Evolutionary conservation across 805 yeast genomes (phyloP).

Genomic region (Candida sonorensis): DNA sequence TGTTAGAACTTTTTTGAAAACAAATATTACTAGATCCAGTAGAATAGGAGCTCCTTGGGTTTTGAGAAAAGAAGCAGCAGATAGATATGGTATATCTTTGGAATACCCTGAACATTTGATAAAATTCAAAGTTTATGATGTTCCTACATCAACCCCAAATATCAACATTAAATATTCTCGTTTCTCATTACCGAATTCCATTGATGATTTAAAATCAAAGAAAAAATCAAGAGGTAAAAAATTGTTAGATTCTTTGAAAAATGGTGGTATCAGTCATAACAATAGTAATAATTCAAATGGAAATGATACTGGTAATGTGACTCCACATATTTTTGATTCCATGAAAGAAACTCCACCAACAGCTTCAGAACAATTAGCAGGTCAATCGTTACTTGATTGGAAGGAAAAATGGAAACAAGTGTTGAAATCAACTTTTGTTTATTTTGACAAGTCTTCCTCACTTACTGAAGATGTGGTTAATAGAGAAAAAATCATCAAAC

Average conservation of each 20-base stretch:
- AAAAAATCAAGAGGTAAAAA: no score
- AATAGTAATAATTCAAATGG: no score
- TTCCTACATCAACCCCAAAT: constrained; percentile 1
- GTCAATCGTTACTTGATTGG: constrained; percentile 43
- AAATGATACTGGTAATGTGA: no score
- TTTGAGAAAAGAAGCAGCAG: constrained; percentile 71
- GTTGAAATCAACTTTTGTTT: constrained; percentile 39
- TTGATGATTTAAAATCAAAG: constrained; percentile 20
- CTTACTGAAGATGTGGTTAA: constrained; percentile 31
- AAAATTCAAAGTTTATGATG: constrained; percentile 19
- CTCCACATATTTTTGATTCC: constrained; percentile 26
- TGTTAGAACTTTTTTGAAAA: constrained; percentile 80
- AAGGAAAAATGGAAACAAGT: constrained; percentile 46
- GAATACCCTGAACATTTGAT: constrained; percentile 51
- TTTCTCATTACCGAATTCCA: constrained; percentile 6
- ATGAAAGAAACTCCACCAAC: constrained; percentile 32
- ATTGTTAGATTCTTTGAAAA: constrained; percentile 4
- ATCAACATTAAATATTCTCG: no score
- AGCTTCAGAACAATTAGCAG: constrained; percentile 28
- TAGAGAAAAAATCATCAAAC: constrained; percentile 35
- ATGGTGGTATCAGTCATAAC: no score
- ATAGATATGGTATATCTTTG: constrained; percentile 55
- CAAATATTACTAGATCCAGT: constrained; percentile 67
- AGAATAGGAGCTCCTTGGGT: constrained; percentile 96
- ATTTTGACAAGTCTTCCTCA: constrained; percentile 37